Conservation (phyloP, 257 asterid genomes). For the Solanum bulbocastanum region DNA sequence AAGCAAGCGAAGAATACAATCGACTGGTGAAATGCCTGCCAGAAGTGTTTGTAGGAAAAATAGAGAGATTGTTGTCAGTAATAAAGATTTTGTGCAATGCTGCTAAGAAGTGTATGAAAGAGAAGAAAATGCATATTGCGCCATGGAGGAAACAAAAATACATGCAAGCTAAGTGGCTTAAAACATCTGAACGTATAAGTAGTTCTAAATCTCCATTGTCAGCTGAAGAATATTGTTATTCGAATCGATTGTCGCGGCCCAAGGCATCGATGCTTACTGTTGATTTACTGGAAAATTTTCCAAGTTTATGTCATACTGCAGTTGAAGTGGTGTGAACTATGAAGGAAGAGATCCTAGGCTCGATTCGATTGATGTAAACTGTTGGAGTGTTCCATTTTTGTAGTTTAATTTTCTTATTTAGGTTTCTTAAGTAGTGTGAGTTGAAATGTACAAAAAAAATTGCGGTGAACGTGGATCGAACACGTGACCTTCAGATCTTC, state of each 20-base stretch:
- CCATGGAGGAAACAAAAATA: slow-evolving; percentile 88
- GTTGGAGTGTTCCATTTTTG: not conserved
- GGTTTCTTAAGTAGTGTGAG: not conserved
- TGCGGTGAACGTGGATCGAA: slow-evolving; percentile 97
- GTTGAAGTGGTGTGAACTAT: slow-evolving; percentile 49
- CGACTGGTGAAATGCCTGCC: slow-evolving; percentile 47
- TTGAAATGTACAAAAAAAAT: no score
- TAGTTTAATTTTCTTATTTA: not conserved
- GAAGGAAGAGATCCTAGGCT: no score
- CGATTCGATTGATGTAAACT: not conserved
- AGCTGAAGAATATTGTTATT: slow-evolving; percentile 5
- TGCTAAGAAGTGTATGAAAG: slow-evolving; percentile 82
- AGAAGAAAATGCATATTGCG: slow-evolving; percentile 76
- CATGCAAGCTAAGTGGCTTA: slow-evolving; percentile 93
- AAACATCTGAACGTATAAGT: slow-evolving; percentile 22
- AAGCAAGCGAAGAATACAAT: slow-evolving; percentile 67
- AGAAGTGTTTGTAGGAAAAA: slow-evolving; percentile 63
- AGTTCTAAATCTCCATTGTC: slow-evolving; percentile 15
- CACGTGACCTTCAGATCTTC: slow-evolving; percentile 83
- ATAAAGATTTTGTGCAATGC: slow-evolving; percentile 59
- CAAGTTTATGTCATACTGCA: slow-evolving; percentile 31
- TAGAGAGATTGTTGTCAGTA: slow-evolving; percentile 51
- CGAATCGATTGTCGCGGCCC: slow-evolving; percentile 39
- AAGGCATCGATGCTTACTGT: slow-evolving; percentile 58
- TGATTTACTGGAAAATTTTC: slow-evolving; percentile 46